phyloP scores from a whole-genome alignment of 192 early-diverging fungal species.

The Coemansia sp. region DNA sequence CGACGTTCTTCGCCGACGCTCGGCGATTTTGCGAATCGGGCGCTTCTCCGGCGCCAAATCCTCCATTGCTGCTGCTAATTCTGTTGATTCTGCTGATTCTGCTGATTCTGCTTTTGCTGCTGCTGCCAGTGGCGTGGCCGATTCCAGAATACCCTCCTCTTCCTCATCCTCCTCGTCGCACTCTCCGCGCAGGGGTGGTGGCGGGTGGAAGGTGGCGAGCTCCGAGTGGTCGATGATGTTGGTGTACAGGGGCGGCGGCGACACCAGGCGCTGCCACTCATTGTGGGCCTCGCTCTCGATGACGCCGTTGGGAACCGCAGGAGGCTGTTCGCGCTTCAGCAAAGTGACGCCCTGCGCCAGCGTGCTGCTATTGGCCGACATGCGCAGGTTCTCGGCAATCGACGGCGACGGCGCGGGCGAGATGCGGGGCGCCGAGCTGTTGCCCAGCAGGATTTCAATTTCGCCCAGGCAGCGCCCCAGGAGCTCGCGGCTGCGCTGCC shows the following conservation, averaged over 20 bases:
- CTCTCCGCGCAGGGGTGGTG: not conserved
- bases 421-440: not conserved
- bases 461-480: conserved; percentile 31
- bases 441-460: conserved; percentile 31
- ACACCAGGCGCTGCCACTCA: not conserved
- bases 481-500: conserved; percentile 26
- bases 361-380: not conserved
- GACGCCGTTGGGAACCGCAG: not conserved
- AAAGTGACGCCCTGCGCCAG: not conserved
- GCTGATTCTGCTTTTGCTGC: no score
- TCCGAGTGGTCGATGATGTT: not conserved
- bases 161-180: not conserved
- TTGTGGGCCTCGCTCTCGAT: not conserved
- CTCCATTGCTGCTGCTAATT: not conserved
- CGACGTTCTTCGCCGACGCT: conserved; percentile 14
- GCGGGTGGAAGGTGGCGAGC: not conserved
- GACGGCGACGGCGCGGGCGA: not conserved
- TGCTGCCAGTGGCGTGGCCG: no score
- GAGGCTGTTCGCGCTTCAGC: not conserved
- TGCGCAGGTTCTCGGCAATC: not conserved
- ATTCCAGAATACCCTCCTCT: not conserved
- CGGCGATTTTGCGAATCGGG: conserved; percentile 20
- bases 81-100: no score
- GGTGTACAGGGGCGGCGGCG: not conserved
- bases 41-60: not conserved